These are phyloP conservation scores for Amniculicola lignicola DNA, from an alignment of 495 filamentous ascomycete genomes.

Conservation along the genomic window DNA sequence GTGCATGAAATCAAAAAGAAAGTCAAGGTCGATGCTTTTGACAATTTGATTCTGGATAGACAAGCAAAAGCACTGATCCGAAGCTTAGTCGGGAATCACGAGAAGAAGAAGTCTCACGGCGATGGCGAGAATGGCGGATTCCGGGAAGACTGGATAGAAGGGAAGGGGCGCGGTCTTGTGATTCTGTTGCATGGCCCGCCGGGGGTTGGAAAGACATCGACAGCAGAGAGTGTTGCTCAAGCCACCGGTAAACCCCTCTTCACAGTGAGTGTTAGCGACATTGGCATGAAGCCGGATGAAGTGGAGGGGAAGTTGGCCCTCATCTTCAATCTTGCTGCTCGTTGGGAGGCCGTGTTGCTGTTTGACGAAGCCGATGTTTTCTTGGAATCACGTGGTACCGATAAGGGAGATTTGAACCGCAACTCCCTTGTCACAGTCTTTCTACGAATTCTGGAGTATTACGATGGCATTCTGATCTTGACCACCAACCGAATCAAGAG, in stretches of 20 bases:
- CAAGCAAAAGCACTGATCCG: not conserved
- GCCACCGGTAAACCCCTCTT: slow-evolving; percentile 4
- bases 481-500: slow-evolving; percentile 17
- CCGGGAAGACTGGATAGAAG: not conserved
- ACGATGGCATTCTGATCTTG: slow-evolving; percentile 13
- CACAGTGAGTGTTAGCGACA: not conserved
- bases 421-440: slow-evolving; percentile 9
- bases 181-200: not conserved
- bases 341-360: slow-evolving; percentile 7
- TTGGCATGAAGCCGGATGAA: slow-evolving; percentile 1
- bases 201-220: slow-evolving; percentile 11
- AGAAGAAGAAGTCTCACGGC: not conserved
- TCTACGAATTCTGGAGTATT: slow-evolving; percentile 16
- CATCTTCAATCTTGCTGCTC: slow-evolving; percentile 5
- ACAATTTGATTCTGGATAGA: not conserved
- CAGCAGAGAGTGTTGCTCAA: slow-evolving; percentile 13
- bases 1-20: not conserved
- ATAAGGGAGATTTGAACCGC: slow-evolving; percentile 1
- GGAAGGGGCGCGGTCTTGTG: slow-evolving; percentile 1
- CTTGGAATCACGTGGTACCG: not conserved
- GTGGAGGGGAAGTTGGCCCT: slow-evolving; percentile 3
- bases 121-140: not conserved
- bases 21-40: not conserved
- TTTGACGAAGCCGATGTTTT: slow-evolving; percentile 13
- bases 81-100: not conserved